Evolutionary conservation across 1,284 basidiomycete genomes (phyloP), one percentile per base, ranked within the genome.

Genomic region (Ganoderma lingzhi): DNA sequence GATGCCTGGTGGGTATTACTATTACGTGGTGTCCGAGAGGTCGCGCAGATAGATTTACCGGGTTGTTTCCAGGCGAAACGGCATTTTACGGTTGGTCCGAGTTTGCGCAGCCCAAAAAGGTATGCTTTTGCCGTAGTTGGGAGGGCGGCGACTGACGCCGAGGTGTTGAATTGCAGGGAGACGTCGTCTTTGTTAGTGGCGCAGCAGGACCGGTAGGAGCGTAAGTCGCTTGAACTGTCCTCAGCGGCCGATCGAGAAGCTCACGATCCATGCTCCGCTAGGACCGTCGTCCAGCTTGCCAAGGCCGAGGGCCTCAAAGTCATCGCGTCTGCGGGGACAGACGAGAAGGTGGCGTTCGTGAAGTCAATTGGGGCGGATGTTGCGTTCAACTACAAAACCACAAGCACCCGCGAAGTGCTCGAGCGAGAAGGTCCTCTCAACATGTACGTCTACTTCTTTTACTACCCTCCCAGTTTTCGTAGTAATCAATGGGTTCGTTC

Each of bases 311-410:
- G 90, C 0, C 78, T 89, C 37, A 90, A 89, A 71, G 91, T 94
- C 63, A 90, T 94, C 71, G 92, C 87, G 0, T 91, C 93, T 1
- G 90, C 92, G 0, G 92, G 93, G 0, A 88, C 89, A 0, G 84
- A 88, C 9, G 89, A 90, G 64, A 95, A 95, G 79, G 88, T 91
- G 64, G 78, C 83, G 14, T 91, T 88, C 78, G 84, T 93, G 73
- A 86, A 87, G 73, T 79, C 85, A 44, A 79, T 93, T 58, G 92
- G 92, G 30, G 53, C 53, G 8, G 53, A 56, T 28, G 53, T 56
- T 10, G 30, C 30, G 2, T 56, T 56, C 53, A 0, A 88, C 88
- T 94, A 95, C 83, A 94, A 94, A 80, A 86, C 82, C 0, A 79
- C 79, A 19, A 80, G 81, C n/a, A 51, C 48, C 4, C 53, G 53